Conservation (phyloP, 768 basidiomycete species). For the Psilocybe tampanensis region DNA sequence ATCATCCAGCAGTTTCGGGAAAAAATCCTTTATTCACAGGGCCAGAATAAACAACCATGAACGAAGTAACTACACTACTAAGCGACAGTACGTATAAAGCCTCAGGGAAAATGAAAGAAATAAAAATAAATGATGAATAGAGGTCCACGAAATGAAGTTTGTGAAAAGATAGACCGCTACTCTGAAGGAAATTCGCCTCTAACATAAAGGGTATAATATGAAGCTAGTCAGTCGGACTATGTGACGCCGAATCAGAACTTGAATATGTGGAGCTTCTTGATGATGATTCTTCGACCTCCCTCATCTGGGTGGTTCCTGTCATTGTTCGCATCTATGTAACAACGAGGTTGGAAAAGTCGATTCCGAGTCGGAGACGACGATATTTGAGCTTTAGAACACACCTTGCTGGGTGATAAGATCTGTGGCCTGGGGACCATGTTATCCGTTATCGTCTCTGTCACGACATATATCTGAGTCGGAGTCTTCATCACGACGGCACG, state of each 20-base stretch:
- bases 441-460: conserved; percentile 32
- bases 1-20: too few relatives aligned
- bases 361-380: neutral
- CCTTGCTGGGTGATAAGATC: conserved; percentile 13
- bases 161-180: too few relatives aligned
- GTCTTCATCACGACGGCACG: too few relatives aligned
- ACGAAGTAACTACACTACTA: too few relatives aligned
- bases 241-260: neutral
- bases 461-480: conserved; percentile 29
- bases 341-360: neutral
- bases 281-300: neutral
- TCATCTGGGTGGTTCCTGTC: neutral
- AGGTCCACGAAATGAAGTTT: too few relatives aligned
- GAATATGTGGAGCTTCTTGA: neutral
- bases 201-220: too few relatives aligned
- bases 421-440: conserved; percentile 19
- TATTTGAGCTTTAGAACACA: neutral
- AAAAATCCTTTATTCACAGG: too few relatives aligned
- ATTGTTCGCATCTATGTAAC: neutral
- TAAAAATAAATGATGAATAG: neutral
- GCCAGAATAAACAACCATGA: too few relatives aligned
- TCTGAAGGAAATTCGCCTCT: too few relatives aligned
- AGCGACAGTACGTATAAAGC: too few relatives aligned
- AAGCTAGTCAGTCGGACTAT: neutral
- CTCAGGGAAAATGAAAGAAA: too few relatives aligned